Evolutionary conservation across 2,329 filamentous ascomycete genomes (phyloP), one percentile per base, ranked within the genome.

Genomic region (Colletotrichum tofieldiae): DNA sequence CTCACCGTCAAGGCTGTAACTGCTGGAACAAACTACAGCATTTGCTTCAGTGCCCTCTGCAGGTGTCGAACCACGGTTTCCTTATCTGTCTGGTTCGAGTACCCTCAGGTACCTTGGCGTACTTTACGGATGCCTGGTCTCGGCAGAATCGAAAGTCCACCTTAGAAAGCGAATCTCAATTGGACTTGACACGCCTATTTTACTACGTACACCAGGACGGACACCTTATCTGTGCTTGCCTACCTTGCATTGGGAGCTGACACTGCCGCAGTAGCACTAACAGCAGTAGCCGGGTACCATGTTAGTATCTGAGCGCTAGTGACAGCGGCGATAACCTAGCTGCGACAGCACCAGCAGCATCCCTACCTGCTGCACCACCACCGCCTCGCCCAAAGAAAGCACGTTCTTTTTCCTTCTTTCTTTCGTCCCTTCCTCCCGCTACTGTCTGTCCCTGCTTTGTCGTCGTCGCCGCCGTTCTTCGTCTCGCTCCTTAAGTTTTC

Each of bases 401-500:
- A 65, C 39, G 52, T 45, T 65, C 60, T 35, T 43, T 65, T 37
- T 32, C 16, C n/a, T 63, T 41, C 47, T 18, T 55, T 29, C 67
- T 29, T 49, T 43, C 61, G 54, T 55, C 47, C 32, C 55, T 60
- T 23, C 18, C 54, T 54, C n/a, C 39, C 14, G 39, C 32, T 32
- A 43, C 29, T 37, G 45, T 11, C 43, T 52, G 37, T 11, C 43
- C 39, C 29, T 61, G 26, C 32, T 47, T 39, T 49, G 43, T 58
- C 67, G 41, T 26, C 55, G 60, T 51, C 59, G 45, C 41, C 43
- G 58, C 14, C 58, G 58, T 26, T 43, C 43, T 32, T 52, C 26
- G 45, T 63, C n/a, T 61, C 41, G 60, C n/a, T 52, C 49, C 37
- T 29, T 23, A 56, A 32, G 56, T 18, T 65, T 41, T 32, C 54